These are phyloP conservation scores for Leccinum subtestaceum DNA, from an alignment of 768 basidiomycete species.

Conservation along the genomic window DNA sequence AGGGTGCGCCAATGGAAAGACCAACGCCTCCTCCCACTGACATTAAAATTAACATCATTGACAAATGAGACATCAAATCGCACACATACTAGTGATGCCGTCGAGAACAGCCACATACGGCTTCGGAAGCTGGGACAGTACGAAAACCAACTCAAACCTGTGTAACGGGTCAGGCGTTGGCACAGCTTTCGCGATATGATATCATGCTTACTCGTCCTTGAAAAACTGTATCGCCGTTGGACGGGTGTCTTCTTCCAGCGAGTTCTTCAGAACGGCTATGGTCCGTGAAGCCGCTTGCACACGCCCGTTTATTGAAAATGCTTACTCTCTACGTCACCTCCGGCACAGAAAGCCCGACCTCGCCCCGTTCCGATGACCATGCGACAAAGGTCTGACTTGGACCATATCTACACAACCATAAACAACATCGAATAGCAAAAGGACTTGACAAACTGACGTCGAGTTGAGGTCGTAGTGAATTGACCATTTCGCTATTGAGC, in stretches of 20 bases:
- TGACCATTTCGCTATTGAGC: slow-evolving; percentile 76
- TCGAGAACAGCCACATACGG: slow-evolving; percentile 92
- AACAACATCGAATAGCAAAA: slow-evolving; percentile 7
- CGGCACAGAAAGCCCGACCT: slow-evolving; percentile 86
- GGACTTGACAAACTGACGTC: slow-evolving; percentile 48
- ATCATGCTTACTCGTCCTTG: slow-evolving; percentile 70
- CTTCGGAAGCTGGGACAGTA: slow-evolving; percentile 67
- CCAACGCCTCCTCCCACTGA: slow-evolving; percentile 97
- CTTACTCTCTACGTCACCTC: slow-evolving; percentile 90
- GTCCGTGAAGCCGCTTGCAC: slow-evolving; percentile 5
- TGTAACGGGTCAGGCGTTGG: slow-evolving; percentile 10
- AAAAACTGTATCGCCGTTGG: slow-evolving; percentile 81
- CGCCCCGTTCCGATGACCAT: slow-evolving; percentile 70
- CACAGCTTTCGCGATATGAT: slow-evolving; percentile 5
- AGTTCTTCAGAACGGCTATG: slow-evolving; percentile 56
- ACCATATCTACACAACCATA: slow-evolving; percentile 61
- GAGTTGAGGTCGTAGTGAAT: slow-evolving; percentile 65
- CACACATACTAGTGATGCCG: slow-evolving; percentile 78
- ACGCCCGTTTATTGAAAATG: slow-evolving; percentile 14
- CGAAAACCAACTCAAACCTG: slow-evolving; percentile 80
- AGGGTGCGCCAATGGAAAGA: slow-evolving; percentile 76
- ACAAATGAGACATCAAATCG: slow-evolving; percentile 5
- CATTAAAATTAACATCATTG: neutral
- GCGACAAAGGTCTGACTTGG: slow-evolving; percentile 63
- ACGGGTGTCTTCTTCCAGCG: slow-evolving; percentile 49